Evolutionary conservation across 176 grass and related monocot genomes (phyloP), one percentile per base, ranked within the genome.

Genomic region (Oryza brachyantha): DNA sequence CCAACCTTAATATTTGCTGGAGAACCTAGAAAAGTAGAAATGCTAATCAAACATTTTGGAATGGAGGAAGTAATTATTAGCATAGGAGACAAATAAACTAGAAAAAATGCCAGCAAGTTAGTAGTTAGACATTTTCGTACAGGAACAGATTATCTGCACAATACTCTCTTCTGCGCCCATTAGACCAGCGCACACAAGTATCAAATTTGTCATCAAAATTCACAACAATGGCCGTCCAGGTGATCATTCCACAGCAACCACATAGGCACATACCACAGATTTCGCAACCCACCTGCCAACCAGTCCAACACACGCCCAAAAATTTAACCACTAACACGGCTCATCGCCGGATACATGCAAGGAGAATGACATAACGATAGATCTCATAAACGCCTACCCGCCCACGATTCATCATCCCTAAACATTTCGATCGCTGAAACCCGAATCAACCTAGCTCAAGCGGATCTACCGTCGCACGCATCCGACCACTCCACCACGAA

Each of bases 401-500:
- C 61, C 38, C 48, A n/a, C 36, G 66, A 59, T 10, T 19, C 46
- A 28, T 54, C 7, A 62, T 38, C 10, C 28, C 13, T 17, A 55
- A 22, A 70, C 38, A 73, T 69, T 63, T 38, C 11, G 31, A 32
- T 62, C 36, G 50, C 50, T 8, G 26, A 58, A 52, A 4, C 7
- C 25, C 13, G 1, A 74, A 4, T 29, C 11, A 32, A 8, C 13
- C 2, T 6, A 36, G 5, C 4, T n/a, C 22, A 9, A 50, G 27
- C 54, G 43, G 75, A 88, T 88, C 81, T 84, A 79, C 13, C 21
- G 2, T 11, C 4, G 11, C 29, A 31, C 4, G 17, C 31, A 86
- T 84, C 66, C 28, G 22, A 13, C 66, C 22, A 28, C 13, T 77
- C 19, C 29, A 24, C 7, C 32, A 26, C 27, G 16, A 68, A 54